These are phyloP conservation scores for Fusarium pseudocircinatum DNA, from an alignment of 2,329 filamentous ascomycete genomes.

Conservation along the genomic window DNA sequence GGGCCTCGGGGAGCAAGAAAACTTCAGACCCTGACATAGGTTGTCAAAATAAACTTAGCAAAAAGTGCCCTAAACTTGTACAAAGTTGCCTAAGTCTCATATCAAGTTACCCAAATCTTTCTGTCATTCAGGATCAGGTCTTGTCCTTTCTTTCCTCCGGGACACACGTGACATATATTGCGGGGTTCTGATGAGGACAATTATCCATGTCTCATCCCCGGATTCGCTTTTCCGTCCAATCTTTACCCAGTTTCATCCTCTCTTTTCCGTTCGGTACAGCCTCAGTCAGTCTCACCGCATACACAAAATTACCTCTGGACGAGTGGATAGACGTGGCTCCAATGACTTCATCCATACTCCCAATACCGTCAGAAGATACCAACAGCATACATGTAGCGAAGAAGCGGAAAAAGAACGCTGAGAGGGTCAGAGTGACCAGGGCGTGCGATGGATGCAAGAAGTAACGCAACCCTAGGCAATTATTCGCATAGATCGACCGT, in stretches of 20 bases:
- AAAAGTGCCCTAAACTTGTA: too few relatives aligned
- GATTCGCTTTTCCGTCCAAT: slow-evolving; percentile 17
- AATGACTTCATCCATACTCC: slow-evolving; percentile 22
- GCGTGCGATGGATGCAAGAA: slow-evolving; percentile 44
- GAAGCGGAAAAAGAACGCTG: slow-evolving; percentile 39
- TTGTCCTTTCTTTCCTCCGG: background rate
- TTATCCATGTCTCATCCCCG: slow-evolving; percentile 12
- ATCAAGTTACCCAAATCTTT: background rate
- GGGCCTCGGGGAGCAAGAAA: background rate
- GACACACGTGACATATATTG: slow-evolving; percentile 12
- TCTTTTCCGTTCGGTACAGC: slow-evolving; percentile 15
- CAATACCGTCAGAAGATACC: slow-evolving; percentile 11
- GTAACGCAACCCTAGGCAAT: slow-evolving; percentile 6
- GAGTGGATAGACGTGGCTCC: background rate
- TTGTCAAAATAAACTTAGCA: background rate
- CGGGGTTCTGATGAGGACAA: slow-evolving; percentile 2
- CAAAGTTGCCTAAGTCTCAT: too few relatives aligned
- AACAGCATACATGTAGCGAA: slow-evolving; percentile 7
- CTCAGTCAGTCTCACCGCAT: background rate
- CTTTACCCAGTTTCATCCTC: background rate
- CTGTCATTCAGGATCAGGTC: background rate
- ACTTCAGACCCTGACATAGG: background rate
- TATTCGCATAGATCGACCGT: background rate
- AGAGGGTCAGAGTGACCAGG: slow-evolving; percentile 40
- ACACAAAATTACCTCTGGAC: background rate